Percentiles rank a stretch among this genome's conserved stretches.
phyloP scores from a whole-genome alignment of 2,329 filamentous ascomycete species.

The Phoma herbarum region DNA sequence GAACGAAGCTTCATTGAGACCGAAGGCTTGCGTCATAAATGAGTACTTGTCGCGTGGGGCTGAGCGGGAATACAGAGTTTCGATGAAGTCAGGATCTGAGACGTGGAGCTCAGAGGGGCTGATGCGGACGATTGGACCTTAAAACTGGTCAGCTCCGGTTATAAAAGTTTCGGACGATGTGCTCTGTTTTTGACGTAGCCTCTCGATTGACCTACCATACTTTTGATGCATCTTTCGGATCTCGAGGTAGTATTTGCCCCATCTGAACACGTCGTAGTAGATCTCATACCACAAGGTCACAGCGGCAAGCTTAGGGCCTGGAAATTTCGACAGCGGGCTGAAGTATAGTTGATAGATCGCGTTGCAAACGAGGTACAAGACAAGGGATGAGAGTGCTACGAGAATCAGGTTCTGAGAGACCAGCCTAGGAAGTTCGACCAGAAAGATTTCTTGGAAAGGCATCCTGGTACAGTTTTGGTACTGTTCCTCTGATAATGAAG shows the following conservation, averaged over 20 bases:
- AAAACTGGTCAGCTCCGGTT: not conserved
- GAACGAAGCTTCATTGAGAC: not conserved
- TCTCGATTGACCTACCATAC: conserved; percentile 24
- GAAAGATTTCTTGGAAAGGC: not conserved
- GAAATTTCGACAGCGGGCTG: conserved; percentile 34
- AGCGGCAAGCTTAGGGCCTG: conserved; percentile 37
- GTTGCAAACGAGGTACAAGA: not conserved
- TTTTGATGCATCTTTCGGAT: conserved; percentile 42
- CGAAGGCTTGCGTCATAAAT: conserved; percentile 2
- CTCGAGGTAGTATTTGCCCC: conserved; percentile 39
- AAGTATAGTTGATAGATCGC: conserved; percentile 24
- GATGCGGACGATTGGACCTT: conserved; percentile 44
- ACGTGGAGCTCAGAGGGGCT: conserved; percentile 40
- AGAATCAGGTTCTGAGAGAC: not conserved
- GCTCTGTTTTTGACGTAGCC: not conserved
- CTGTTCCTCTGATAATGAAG: not conserved
- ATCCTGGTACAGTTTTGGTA: not conserved
- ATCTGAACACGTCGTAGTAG: conserved; percentile 33
- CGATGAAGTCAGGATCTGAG: conserved; percentile 33
- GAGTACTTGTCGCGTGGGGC: conserved; percentile 8
- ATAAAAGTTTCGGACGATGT: not conserved
- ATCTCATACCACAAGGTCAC: conserved; percentile 37
- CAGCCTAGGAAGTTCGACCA: not conserved
- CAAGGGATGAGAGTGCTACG: not conserved
- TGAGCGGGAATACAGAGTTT: conserved; percentile 33